These are phyloP conservation scores for Pleurotus eryngii DNA, from an alignment of 768 basidiomycete genomes.

Conservation along the genomic window DNA sequence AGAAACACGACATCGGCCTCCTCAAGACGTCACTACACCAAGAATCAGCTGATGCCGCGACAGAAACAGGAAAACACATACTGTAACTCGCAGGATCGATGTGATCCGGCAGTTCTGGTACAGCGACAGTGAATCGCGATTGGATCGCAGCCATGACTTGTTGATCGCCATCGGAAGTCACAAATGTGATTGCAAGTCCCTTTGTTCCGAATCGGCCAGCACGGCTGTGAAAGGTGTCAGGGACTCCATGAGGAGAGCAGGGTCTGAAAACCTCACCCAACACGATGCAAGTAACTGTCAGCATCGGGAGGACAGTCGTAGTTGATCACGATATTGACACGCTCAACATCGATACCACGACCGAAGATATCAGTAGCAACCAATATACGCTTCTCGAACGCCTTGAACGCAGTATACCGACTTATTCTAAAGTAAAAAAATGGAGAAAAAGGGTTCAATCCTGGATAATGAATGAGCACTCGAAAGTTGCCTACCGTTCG, in stretches of 20 bases:
- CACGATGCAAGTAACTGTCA: slow-evolving; percentile 97
- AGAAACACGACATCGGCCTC: neutral
- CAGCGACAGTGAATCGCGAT: slow-evolving; percentile 94
- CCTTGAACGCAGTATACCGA: slow-evolving; percentile 97
- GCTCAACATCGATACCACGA: slow-evolving; percentile 98
- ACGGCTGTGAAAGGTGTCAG: slow-evolving; percentile 51
- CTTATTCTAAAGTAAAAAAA: slow-evolving; percentile 57
- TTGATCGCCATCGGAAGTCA: slow-evolving; percentile 87
- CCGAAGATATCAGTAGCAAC: slow-evolving; percentile 99
- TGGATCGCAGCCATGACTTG: slow-evolving; percentile 96
- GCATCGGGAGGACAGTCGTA: slow-evolving; percentile 98
- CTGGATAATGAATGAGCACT: neutral
- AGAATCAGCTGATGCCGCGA: neutral
- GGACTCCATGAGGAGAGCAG: neutral
- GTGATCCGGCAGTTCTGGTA: slow-evolving; percentile 90
- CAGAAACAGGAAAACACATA: slow-evolving; percentile 38
- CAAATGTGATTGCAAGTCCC: slow-evolving; percentile 97
- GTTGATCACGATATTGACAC: slow-evolving; percentile 99
- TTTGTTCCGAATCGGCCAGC: slow-evolving; percentile 99
- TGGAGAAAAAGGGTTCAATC: slow-evolving; percentile 7
- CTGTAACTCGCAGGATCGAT: slow-evolving; percentile 96
- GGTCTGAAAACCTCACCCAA: slow-evolving; percentile 57
- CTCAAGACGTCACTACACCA: slow-evolving; percentile 44
- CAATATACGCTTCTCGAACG: slow-evolving; percentile 98
- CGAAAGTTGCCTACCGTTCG: slow-evolving; percentile 69